phyloP scores from a whole-genome alignment of 352 stramenopile genomes.

The Globisporangium paroecandrum region DNA sequence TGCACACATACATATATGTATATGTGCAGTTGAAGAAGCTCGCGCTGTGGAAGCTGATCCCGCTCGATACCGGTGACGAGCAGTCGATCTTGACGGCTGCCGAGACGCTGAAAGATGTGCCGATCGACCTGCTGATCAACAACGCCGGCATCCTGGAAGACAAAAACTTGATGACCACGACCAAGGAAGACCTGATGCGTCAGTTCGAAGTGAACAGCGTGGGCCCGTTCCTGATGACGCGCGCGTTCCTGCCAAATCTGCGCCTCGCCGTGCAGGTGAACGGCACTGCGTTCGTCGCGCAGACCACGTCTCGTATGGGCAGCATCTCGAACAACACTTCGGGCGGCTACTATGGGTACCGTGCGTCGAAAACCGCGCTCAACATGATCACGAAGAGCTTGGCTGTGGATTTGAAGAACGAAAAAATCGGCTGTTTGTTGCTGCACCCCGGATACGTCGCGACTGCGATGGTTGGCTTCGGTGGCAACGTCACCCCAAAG shows the following conservation, averaged over 20 bases:
- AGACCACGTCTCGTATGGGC: constrained; percentile 59
- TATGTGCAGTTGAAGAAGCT: constrained; percentile 28
- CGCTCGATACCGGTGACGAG: constrained; percentile 53
- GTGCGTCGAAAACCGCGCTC: constrained; percentile 73
- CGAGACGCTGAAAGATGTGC: constrained; percentile 31
- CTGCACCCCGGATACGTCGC: constrained; percentile 63
- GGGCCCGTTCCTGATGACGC: constrained; percentile 59
- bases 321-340: constrained; percentile 56
- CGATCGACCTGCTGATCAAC: constrained; percentile 74
- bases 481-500: constrained; percentile 33
- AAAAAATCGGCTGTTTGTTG: constrained; percentile 58
- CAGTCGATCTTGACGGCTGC: constrained; percentile 41
- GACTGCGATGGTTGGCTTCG: constrained; percentile 54
- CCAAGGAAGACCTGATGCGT: constrained; percentile 51
- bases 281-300: constrained; percentile 44
- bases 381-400: constrained; percentile 75
- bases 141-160: constrained; percentile 48
- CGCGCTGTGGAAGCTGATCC: constrained; percentile 41
- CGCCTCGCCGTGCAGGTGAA: constrained; percentile 29
- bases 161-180: constrained; percentile 30
- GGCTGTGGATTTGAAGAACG: constrained; percentile 37
- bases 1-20: too few species aligned
- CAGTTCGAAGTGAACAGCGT: constrained; percentile 78
- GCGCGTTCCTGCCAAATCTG: constrained; percentile 56
- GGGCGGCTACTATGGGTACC: constrained; percentile 71